A percentile compares a stretch with the other conserved stretches of the same genome.
Conservation (phyloP, 192 early-diverging fungal genomes). For the Pilaira anomala region DNA sequence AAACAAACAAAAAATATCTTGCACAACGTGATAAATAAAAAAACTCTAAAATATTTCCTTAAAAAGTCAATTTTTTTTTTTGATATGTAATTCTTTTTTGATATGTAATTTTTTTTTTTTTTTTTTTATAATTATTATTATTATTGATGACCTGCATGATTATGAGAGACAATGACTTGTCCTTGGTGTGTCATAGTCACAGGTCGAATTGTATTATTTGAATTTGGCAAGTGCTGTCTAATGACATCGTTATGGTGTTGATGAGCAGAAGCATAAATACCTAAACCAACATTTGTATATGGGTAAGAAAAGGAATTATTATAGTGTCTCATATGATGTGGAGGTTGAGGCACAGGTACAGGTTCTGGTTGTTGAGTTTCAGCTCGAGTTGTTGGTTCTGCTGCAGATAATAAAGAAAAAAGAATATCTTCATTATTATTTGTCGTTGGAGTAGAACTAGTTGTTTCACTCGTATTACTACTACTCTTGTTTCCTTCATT, state of each 20-base stretch:
- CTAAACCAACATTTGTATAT: constrained; percentile 33
- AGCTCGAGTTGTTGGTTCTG: background rate
- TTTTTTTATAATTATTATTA: background rate
- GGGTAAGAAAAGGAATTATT: background rate
- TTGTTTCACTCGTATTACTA: constrained; percentile 4
- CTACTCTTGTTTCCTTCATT: background rate
- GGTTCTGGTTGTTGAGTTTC: background rate
- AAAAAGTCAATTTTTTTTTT: background rate
- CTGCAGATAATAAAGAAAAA: constrained; percentile 2
- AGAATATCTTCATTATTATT: constrained; percentile 1
- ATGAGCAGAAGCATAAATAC: constrained; percentile 37
- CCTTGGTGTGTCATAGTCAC: background rate
- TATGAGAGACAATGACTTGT: background rate
- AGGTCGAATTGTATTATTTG: too few species aligned
- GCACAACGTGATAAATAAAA: too few species aligned
- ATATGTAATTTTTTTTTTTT: too few species aligned
- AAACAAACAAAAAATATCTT: too few species aligned
- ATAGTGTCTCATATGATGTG: background rate
- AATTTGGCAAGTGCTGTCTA: constrained; percentile 19
- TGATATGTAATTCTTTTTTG: background rate
- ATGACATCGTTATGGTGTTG: constrained; percentile 38
- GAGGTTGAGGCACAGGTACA: background rate
- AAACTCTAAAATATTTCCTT: background rate
- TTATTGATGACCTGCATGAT: background rate
- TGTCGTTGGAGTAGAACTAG: background rate